phyloP scores from a whole-genome alignment of 2,329 filamentous ascomycete species.

The Sordariomycetes sp. region DNA sequence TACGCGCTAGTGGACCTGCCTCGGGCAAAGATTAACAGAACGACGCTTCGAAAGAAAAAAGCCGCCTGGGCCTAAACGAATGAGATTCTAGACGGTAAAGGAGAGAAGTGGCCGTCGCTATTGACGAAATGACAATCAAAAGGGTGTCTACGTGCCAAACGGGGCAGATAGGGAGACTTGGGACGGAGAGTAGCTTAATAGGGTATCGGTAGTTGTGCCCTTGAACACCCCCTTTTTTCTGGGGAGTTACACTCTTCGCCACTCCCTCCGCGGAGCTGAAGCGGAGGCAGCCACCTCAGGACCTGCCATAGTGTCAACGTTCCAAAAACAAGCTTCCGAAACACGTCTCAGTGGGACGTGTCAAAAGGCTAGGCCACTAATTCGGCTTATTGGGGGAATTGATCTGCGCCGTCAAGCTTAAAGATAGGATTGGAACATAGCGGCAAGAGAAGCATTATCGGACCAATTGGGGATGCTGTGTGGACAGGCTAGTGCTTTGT shows the following conservation, averaged over 20 bases:
- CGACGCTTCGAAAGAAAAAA: background rate
- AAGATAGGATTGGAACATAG: background rate
- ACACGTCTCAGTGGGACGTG: slow-evolving; percentile 2
- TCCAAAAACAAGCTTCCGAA: slow-evolving; percentile 1
- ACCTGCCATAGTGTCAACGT: background rate
- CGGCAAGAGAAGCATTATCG: no score
- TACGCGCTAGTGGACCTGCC: slow-evolving; percentile 1
- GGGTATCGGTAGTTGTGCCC: background rate
- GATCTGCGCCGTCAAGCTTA: background rate
- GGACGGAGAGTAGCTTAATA: slow-evolving; percentile 1
- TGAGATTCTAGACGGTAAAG: background rate
- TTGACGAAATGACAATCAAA: background rate
- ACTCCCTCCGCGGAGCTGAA: background rate
- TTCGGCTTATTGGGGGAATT: background rate
- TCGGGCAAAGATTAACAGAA: background rate
- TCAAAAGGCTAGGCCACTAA: background rate
- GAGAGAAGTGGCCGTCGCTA: background rate
- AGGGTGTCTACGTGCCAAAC: background rate
- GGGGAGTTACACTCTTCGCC: background rate
- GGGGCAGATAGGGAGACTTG: background rate
- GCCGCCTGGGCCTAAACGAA: slow-evolving; percentile 1
- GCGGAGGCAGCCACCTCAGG: background rate
- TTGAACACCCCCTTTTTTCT: background rate
- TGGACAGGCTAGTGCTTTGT: background rate
- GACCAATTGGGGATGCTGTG: background rate